Conservation (phyloP, 1,139 yeast genomes). For the Geotrichum restrictum region DNA sequence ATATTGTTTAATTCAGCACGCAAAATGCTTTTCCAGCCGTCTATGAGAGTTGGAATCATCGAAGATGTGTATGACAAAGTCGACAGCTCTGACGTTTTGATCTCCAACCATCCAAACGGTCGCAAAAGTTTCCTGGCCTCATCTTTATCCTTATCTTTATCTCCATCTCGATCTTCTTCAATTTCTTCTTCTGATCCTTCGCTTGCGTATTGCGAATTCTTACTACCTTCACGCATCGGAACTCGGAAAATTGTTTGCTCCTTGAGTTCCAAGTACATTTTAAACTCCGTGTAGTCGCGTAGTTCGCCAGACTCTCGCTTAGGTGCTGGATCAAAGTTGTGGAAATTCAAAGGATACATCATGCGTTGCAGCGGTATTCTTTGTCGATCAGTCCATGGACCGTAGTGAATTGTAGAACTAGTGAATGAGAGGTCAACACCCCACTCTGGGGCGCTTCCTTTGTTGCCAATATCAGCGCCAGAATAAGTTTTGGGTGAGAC, state of each 20-base stretch:
- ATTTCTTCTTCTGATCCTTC: constrained; percentile 31
- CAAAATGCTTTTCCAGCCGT: constrained; percentile 59
- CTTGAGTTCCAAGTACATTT: constrained; percentile 49
- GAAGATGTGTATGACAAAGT: constrained; percentile 49
- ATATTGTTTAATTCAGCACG: constrained; percentile 51
- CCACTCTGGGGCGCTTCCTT: constrained; percentile 55
- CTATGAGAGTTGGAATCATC: constrained; percentile 47
- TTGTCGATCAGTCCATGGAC: constrained; percentile 95
- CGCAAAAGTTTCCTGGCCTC: constrained; percentile 38
- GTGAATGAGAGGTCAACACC: constrained; percentile 60
- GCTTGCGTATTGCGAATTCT: constrained; percentile 46
- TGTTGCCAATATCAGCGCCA: constrained; percentile 52
- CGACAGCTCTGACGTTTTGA: constrained; percentile 57
- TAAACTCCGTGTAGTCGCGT: constrained; percentile 57
- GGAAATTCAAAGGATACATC: constrained; percentile 64
- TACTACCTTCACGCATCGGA: constrained; percentile 81
- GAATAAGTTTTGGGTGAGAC: constrained; percentile 31
- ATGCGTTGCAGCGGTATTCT: constrained; percentile 59
- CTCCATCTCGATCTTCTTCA: constrained; percentile 12
- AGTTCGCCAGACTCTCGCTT: constrained; percentile 47
- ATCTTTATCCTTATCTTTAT: not conserved
- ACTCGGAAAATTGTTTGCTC: constrained; percentile 69
- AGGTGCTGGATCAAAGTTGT: constrained; percentile 52
- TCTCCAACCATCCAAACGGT: constrained; percentile 90
- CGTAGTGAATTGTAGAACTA: constrained; percentile 71